Percentiles rank a stretch among this genome's conserved stretches.
Conservation (phyloP, 176 grass and related monocot species). For the Luzula sylvatica region DNA sequence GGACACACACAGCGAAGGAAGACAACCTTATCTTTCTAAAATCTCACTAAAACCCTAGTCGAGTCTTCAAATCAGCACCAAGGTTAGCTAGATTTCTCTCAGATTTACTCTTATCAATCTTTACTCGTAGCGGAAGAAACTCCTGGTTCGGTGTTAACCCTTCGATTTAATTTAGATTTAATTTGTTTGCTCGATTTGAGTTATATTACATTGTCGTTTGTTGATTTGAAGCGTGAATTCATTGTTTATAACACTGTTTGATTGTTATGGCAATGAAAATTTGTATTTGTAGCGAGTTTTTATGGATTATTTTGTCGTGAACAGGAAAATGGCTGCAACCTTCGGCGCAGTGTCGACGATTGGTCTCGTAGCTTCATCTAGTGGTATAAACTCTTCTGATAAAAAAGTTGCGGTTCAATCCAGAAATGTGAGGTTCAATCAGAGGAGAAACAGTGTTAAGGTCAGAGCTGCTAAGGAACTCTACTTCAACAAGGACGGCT, state of each 20-base stretch:
- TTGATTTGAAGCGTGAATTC: neutral
- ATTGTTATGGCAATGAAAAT: too few relatives aligned
- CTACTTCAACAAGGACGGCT: conserved; percentile 96
- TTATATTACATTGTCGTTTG: too few relatives aligned
- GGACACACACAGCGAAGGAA: neutral
- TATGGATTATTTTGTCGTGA: neutral
- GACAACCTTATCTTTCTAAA: conserved; percentile 10
- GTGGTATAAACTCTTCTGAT: conserved; percentile 24
- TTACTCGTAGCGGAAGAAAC: too few relatives aligned
- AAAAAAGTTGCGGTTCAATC: conserved; percentile 44
- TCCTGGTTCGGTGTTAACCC: too few relatives aligned
- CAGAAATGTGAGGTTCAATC: conserved; percentile 23
- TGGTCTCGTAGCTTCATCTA: conserved; percentile 60
- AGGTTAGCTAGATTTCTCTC: conserved; percentile 13
- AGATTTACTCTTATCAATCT: neutral
- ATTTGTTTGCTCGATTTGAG: too few relatives aligned
- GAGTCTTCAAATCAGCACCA: neutral
- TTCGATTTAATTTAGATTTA: too few relatives aligned
- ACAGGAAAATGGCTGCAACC: conserved; percentile 57
- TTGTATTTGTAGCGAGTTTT: neutral
- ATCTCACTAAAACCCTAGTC: conserved; percentile 26
- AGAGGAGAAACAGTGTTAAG: conserved; percentile 43
- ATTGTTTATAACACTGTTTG: too few relatives aligned
- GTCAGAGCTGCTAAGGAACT: conserved; percentile 75
- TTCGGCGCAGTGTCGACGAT: conserved; percentile 57